Evolutionary conservation across 129 eudicot genomes (phyloP).

Genomic region (Flaveria sonorensis): DNA sequence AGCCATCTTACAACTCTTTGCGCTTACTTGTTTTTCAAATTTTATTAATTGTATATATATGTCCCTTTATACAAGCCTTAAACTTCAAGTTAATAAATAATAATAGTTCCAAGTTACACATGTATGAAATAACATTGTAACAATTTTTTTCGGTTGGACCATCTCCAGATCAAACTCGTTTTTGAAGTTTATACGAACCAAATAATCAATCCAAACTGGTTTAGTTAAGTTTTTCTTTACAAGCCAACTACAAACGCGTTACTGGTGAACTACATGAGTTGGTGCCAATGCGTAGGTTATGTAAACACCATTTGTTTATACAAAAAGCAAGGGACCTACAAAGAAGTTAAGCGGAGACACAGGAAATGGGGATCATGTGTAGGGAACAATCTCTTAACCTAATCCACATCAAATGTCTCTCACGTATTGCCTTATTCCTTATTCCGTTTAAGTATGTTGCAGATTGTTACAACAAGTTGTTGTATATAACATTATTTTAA

Average conservation of each 20-base stretch:
- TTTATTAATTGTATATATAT: too few species aligned
- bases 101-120: too few species aligned
- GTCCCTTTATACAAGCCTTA: too few species aligned
- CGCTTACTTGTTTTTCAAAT: too few species aligned
- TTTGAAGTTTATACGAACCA: background rate
- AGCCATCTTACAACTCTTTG: too few species aligned
- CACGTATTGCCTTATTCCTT: background rate
- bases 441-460: background rate
- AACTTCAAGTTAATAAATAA: too few species aligned
- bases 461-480: too few species aligned
- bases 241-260: background rate
- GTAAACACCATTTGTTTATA: background rate
- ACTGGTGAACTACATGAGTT: background rate
- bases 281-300: too few species aligned
- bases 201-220: background rate
- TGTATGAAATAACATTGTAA: background rate
- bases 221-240: background rate
- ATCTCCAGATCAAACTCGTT: background rate
- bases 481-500: too few species aligned
- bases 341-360: conserved; percentile 37
- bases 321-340: conserved; percentile 18
- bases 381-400: conserved; percentile 43
- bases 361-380: conserved; percentile 40
- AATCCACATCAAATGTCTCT: conserved; percentile 37
- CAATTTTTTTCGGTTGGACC: background rate